Evolutionary conservation across 176 grass and related monocot genomes (phyloP), one percentile per base, ranked within the genome.

Genomic region (Ensete ventricosum): DNA sequence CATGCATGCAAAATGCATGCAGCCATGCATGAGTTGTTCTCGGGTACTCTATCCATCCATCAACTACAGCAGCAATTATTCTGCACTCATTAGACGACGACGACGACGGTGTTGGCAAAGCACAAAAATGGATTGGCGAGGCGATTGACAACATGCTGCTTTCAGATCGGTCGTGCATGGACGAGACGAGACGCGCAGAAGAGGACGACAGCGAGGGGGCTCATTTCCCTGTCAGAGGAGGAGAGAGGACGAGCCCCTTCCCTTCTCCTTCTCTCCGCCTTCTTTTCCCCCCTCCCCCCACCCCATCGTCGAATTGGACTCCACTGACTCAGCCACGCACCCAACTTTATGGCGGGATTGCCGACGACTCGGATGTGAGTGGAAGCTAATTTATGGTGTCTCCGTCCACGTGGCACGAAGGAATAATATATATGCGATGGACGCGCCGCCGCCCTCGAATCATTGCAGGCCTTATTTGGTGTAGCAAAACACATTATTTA

Each of bases 151-250:
- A 65, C 23, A 19, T 51, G 17, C 48, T 51, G 17, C 67, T 70
- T 70, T 70, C 67, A 52, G 67, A 51, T 52, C 48, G 51, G 50
- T 70, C 25, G 29, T 70, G 67, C 67, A n/a, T 70, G 67, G 14
- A 50, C 2, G 67, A 70, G 67, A 70, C 57, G 57, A 43, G 34
- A 43, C 34, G 34, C 34, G 19, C 57, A 60, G 6, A 60, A 14
- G 16, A 70, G 67, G 34, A 70, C 67, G 48, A 70, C 43, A 70
- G 34, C 34, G 4, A 1, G 34, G 21, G 17, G 48, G 34, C 22
- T 70, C 48, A 70, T 70, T 34, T 70, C 67, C 67, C 21, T 51
- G 67, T 34, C 3, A 5, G 29, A 29, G 29, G 29, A 34, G 29
- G 29, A 34, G 29, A 2, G 29, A 5, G 29, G 29, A 34, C 3